These are phyloP conservation scores for Juncus inflexus DNA, from an alignment of 176 grass and related monocot species.

Conservation along the genomic window DNA sequence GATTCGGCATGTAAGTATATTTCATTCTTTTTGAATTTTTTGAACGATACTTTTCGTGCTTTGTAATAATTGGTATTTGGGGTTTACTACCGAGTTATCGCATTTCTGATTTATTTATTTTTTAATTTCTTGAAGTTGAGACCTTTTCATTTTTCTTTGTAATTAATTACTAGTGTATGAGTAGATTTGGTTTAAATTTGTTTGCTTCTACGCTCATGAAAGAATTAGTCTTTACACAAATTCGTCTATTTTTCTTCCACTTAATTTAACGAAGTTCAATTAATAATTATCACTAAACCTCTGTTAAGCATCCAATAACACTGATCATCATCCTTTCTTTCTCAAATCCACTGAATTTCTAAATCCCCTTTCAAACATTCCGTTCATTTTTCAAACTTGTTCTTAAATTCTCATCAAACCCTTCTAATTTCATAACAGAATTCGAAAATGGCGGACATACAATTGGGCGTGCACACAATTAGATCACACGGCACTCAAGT, in stretches of 20 bases:
- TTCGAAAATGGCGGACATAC: slow-evolving; percentile 52
- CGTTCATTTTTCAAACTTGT: neutral
- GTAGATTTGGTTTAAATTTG: neutral
- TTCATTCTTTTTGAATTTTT: neutral
- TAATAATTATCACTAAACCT: too few species aligned
- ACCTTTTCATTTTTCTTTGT: neutral
- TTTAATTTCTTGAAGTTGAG: neutral
- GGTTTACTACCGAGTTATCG: neutral
- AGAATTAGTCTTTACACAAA: too few species aligned
- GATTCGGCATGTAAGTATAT: slow-evolving; percentile 5
- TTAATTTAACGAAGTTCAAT: too few species aligned
- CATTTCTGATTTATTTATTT: neutral
- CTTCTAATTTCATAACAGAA: neutral
- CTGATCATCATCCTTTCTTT: neutral
- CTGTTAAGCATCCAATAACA: neutral
- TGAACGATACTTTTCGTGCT: neutral
- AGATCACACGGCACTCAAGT: slow-evolving; percentile 61
- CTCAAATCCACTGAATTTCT: neutral
- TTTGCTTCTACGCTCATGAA: too few species aligned
- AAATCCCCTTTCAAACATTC: neutral
- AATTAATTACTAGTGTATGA: neutral
- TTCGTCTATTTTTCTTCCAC: too few species aligned
- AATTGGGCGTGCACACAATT: slow-evolving; percentile 58
- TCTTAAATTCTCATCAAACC: neutral
- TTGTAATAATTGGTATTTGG: neutral